Percentiles rank a stretch among this genome's conserved stretches.
Conservation (phyloP, 2,329 filamentous ascomycete genomes). For the Cercospora sojina region DNA sequence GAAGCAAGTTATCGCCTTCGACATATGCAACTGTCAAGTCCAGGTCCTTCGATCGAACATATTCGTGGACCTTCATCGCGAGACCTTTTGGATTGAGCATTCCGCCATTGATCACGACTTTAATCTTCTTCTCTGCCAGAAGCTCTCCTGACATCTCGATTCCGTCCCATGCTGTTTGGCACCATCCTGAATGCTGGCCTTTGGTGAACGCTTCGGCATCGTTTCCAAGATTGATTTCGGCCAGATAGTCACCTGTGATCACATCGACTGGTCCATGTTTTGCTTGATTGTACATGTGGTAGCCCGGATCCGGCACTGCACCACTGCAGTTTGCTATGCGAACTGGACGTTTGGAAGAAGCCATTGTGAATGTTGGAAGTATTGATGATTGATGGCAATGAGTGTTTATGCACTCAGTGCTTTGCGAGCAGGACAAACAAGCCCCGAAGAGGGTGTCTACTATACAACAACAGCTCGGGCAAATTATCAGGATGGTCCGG, state of each 20-base stretch:
- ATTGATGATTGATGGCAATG: neutral
- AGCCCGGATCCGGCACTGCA: slow-evolving; percentile 32
- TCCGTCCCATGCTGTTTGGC: slow-evolving; percentile 51
- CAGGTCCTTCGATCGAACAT: slow-evolving; percentile 37
- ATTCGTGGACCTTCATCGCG: slow-evolving; percentile 46
- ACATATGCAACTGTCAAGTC: slow-evolving; percentile 49
- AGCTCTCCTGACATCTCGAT: slow-evolving; percentile 49
- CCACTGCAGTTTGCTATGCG: slow-evolving; percentile 28
- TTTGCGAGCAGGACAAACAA: neutral
- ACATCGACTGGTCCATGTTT: slow-evolving; percentile 45
- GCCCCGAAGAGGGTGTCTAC: neutral
- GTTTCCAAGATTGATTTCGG: slow-evolving; percentile 32
- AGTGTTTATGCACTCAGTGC: neutral
- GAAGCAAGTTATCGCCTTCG: slow-evolving; percentile 41
- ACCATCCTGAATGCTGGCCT: slow-evolving; percentile 29
- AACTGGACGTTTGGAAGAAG: slow-evolving; percentile 20
- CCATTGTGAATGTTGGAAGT: slow-evolving; percentile 15
- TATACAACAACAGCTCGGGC: neutral
- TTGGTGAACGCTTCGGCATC: slow-evolving; percentile 30
- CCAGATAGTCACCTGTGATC: slow-evolving; percentile 54
- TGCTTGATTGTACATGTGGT: slow-evolving; percentile 33
- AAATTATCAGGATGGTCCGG: neutral
- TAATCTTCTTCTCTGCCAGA: slow-evolving; percentile 51
- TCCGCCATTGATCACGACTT: slow-evolving; percentile 58
- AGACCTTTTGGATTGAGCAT: slow-evolving; percentile 55